Conservation (phyloP, 768 basidiomycete genomes). For the Rhodotorula paludigena region DNA sequence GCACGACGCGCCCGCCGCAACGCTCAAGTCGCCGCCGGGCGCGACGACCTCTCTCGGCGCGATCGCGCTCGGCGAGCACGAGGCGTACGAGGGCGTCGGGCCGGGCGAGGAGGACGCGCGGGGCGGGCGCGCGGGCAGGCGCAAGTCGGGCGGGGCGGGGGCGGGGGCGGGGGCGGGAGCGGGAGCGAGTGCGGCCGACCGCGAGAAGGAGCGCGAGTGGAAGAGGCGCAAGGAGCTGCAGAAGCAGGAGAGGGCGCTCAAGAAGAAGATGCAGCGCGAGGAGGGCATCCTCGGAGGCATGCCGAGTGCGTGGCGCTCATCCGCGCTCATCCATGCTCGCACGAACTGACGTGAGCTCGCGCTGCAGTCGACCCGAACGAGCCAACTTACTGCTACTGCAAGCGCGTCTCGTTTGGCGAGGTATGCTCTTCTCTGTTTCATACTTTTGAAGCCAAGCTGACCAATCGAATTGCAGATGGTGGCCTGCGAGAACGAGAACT, state of each 20-base stretch:
- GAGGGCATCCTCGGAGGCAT: background rate
- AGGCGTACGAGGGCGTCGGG: conserved; percentile 1
- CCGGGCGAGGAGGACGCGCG: background rate
- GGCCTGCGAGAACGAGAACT: conserved; percentile 44
- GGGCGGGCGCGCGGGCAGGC: background rate
- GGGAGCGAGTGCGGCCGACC: background rate
- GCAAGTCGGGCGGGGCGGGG: background rate
- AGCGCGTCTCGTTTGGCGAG: conserved; percentile 43
- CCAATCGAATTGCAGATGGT: conserved; percentile 36
- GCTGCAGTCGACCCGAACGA: conserved; percentile 41
- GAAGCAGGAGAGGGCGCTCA: conserved; percentile 7
- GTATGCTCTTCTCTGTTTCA: conserved; percentile 1
- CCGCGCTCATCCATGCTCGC: no score
- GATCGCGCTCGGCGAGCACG: conserved; percentile 7
- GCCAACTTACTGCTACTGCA: conserved; percentile 45
- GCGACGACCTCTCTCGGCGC: background rate
- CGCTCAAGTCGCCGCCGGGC: background rate
- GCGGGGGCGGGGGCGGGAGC: no score
- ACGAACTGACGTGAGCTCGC: background rate
- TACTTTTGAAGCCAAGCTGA: background rate
- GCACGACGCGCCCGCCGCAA: conserved; percentile 30
- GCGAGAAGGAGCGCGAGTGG: conserved; percentile 14
- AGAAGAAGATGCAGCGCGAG: background rate
- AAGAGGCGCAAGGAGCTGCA: conserved; percentile 11
- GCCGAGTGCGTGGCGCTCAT: conserved; percentile 7